These are phyloP conservation scores for Mrakiaceae sp. DNA, from an alignment of 1,284 basidiomycete genomes.

Conservation along the genomic window DNA sequence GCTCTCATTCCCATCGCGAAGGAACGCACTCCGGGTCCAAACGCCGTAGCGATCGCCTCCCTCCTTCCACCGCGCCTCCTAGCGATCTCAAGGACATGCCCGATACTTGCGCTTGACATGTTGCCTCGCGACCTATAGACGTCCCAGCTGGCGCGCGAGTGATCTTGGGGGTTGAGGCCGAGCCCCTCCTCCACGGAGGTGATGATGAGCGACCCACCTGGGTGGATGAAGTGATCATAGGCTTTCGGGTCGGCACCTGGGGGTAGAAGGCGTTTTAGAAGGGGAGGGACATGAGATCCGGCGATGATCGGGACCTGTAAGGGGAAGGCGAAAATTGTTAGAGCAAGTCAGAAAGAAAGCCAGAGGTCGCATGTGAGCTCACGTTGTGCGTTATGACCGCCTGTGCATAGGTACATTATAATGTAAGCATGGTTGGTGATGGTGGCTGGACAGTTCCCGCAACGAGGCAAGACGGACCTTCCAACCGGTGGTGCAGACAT, in stretches of 20 bases:
- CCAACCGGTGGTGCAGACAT: conserved; percentile 21
- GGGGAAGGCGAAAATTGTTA: too few relatives aligned
- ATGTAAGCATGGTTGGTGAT: too few relatives aligned
- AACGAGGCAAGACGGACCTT: conserved; percentile 1
- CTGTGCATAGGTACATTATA: too few relatives aligned
- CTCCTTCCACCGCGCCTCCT: conserved; percentile 17
- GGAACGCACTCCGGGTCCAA: conserved; percentile 20
- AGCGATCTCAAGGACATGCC: conserved; percentile 19
- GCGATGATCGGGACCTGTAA: too few relatives aligned
- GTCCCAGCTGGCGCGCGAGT: conserved; percentile 20
- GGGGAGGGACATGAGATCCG: neutral
- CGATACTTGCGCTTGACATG: conserved; percentile 19
- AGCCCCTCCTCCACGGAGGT: conserved; percentile 18
- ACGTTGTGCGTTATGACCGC: too few relatives aligned
- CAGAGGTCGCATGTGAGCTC: too few relatives aligned
- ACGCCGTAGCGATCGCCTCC: conserved; percentile 19
- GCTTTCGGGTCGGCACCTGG: conserved; percentile 1
- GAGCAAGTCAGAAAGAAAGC: too few relatives aligned
- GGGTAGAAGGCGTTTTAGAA: conserved; percentile 1
- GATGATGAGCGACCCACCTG: conserved; percentile 21
- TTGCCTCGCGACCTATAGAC: conserved; percentile 21
- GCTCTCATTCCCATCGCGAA: too few relatives aligned
- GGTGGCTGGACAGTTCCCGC: too few relatives aligned
- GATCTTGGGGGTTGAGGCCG: conserved; percentile 15
- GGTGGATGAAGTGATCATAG: conserved; percentile 21